phyloP scores from a whole-genome alignment of 31 red algal genomes.

The Bonnemaisonia californica region DNA sequence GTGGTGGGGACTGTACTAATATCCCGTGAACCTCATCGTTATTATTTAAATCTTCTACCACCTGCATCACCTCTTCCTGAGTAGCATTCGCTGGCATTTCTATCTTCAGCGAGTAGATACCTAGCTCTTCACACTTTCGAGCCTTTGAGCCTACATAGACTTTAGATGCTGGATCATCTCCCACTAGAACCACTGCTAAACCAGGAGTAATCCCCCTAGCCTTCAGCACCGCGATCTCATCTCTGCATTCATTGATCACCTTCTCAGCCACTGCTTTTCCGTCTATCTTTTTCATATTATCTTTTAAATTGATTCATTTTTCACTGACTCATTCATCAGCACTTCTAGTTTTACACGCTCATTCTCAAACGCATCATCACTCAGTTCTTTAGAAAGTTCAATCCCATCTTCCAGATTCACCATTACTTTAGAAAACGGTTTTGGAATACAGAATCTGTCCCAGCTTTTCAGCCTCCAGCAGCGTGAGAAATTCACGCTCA shows the following conservation, averaged over 20 bases:
- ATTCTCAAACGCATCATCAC: too few relatives aligned
- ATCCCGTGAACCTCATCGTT: conserved; percentile 83
- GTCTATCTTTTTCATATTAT: too few relatives aligned
- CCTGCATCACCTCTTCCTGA: conserved; percentile 64
- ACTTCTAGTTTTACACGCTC: too few relatives aligned
- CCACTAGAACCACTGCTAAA: conserved; percentile 85
- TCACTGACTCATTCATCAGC: too few relatives aligned
- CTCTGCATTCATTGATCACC: too few relatives aligned
- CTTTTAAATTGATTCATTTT: too few relatives aligned
- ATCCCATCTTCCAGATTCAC: conserved; percentile 5
- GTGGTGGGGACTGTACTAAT: conserved; percentile 90
- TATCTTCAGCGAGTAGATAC: conserved; percentile 62
- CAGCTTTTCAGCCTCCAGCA: conserved; percentile 21
- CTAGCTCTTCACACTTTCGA: conserved; percentile 74
- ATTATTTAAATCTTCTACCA: conserved; percentile 67
- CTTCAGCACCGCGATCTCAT: too few relatives aligned
- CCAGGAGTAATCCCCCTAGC: too few relatives aligned
- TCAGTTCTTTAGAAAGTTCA: too few relatives aligned
- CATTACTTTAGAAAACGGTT: conserved; percentile 21
- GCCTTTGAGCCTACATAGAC: conserved; percentile 87
- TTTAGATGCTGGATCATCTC: conserved; percentile 66
- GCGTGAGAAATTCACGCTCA: conserved; percentile 13
- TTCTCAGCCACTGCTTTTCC: too few relatives aligned
- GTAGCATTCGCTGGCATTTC: conserved; percentile 49
- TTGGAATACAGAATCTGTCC: conserved; percentile 19